Evolutionary conservation across 2,329 filamentous ascomycete species (phyloP).

Genomic region (Exophiala lecanii-corni): DNA sequence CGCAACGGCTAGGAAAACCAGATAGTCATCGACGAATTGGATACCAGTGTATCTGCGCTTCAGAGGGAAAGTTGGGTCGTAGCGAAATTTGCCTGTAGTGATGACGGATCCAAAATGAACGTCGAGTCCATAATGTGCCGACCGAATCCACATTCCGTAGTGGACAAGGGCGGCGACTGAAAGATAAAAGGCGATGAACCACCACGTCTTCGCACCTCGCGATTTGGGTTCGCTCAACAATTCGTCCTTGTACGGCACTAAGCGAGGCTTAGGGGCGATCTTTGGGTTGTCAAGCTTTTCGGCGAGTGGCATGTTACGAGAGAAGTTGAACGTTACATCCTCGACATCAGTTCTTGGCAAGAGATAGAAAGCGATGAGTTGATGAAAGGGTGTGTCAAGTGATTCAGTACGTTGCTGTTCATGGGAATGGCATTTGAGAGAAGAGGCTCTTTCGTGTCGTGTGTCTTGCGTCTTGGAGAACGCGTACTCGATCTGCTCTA

Average conservation of each 20-base stretch:
- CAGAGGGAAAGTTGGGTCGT: constrained; percentile 4
- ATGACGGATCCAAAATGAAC: constrained; percentile 2
- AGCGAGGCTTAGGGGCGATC: background rate
- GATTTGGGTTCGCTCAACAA: background rate
- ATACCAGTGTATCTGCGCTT: constrained; percentile 6
- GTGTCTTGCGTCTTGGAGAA: too few species aligned
- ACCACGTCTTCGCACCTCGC: constrained; percentile 3
- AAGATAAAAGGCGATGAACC: constrained; percentile 5
- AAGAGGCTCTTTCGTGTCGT: too few species aligned
- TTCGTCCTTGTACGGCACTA: constrained; percentile 6
- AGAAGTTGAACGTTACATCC: constrained; percentile 12
- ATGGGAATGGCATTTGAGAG: too few species aligned
- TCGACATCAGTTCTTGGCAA: constrained; percentile 7
- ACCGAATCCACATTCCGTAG: constrained; percentile 10
- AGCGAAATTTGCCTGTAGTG: constrained; percentile 2
- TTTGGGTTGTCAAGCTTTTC: constrained; percentile 14
- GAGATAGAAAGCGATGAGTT: constrained; percentile 1
- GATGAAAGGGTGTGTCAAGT: constrained; percentile 1
- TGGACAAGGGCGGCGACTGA: constrained; percentile 2
- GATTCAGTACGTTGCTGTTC: too few species aligned
- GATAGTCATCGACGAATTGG: constrained; percentile 2
- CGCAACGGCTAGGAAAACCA: constrained; percentile 2
- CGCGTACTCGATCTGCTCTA: too few species aligned
- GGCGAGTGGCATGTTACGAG: constrained; percentile 14
- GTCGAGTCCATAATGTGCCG: constrained; percentile 4